Base-by-base conservation (phyloP, 441 rosid species). In the Eutrema salsugineum region DNA sequence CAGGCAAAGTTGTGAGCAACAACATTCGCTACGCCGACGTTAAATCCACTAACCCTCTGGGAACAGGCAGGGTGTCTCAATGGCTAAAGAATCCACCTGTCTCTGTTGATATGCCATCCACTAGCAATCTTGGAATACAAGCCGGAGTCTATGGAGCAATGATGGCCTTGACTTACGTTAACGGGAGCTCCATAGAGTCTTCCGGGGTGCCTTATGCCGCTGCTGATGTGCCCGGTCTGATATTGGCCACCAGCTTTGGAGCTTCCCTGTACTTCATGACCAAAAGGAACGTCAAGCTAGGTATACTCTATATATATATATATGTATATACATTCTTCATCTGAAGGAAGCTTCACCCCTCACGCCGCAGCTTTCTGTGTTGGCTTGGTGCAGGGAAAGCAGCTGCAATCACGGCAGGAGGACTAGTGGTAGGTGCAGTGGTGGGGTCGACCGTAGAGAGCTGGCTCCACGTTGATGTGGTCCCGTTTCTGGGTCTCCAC, bases 221-320 rank as follows among this genome's bases (percentile, higher is more conserved):
- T 61, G 91, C 94, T 66, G 99, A 95, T 78, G 90, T 92, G 56
- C 94, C 93, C 6, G 97, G 99, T 22, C 71, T 92, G 55, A 81
- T 92, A 74, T 78, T 95, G 54, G 97, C 98, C 3, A 67, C 81
- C 27, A 91, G 98, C 80, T 89, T 95, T 46, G 98, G 99, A 49
- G 98, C 93, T 73, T 92, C 98, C 68, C 74, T 95, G 40, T 95
- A 88, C 82, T 91, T 95, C 86, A 83, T 92, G 96, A 89, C 94
- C 77, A 88, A 40, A 77, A 86, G 61, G 85, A 92, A 91, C 47
- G 86, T 95, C 63, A 95, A 85, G 83, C 77, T 92, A 83, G 98
- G 99, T 95, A 84, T 11, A 16, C 54, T 15, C 3, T 22, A 47
- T 22, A 24, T 24, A n/a, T 24, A 22, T 22, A 24, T 24, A 24